These are phyloP conservation scores for Boletus tomentosulus DNA, from an alignment of 768 basidiomycete species.

Conservation along the genomic window DNA sequence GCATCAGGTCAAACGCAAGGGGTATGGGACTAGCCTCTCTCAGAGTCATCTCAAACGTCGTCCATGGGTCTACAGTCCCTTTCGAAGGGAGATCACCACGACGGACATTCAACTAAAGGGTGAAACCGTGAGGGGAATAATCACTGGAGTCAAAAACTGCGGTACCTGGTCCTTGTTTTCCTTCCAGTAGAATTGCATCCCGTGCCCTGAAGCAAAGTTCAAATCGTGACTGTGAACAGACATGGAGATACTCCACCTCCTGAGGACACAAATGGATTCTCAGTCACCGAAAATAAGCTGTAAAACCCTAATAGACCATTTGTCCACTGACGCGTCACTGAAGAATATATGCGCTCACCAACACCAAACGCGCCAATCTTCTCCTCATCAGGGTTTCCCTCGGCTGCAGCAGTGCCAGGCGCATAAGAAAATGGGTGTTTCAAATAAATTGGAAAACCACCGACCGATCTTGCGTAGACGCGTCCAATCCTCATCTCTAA, in stretches of 20 bases:
- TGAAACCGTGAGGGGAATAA: constrained; percentile 1
- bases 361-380: constrained; percentile 27
- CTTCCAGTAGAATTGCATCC: constrained; percentile 98
- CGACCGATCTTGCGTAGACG: constrained; percentile 18
- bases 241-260: constrained; percentile 46
- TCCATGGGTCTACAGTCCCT: constrained; percentile 54
- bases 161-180: constrained; percentile 82
- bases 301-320: constrained; percentile 52
- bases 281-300: constrained; percentile 77
- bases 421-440: not conserved
- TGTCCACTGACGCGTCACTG: not conserved
- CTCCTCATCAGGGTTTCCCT: constrained; percentile 25
- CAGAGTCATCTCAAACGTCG: constrained; percentile 84
- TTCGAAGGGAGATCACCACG: constrained; percentile 58
- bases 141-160: not conserved
- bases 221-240: not conserved
- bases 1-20: constrained; percentile 78
- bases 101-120: constrained; percentile 68
- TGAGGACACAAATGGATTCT: constrained; percentile 78
- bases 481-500: constrained; percentile 41
- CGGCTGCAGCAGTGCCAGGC: constrained; percentile 2
- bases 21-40: constrained; percentile 80
- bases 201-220: constrained; percentile 49
- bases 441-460: not conserved
- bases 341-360: constrained; percentile 7